phyloP scores from a whole-genome alignment of 1,284 basidiomycete species.

The Naganishia cerealis region DNA sequence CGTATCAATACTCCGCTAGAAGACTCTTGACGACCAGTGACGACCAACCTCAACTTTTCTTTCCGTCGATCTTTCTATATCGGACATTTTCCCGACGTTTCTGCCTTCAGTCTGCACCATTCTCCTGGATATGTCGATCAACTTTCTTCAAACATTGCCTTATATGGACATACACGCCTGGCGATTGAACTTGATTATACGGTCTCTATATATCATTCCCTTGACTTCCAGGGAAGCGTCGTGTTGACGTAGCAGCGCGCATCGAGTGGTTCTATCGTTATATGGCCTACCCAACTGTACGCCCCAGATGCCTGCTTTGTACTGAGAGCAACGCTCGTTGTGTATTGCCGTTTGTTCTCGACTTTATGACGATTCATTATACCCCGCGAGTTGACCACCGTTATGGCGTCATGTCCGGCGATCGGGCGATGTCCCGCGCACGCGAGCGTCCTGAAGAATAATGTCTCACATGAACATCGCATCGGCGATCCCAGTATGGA shows the following conservation, averaged over 20 bases:
- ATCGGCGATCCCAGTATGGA: neutral
- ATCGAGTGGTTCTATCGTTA: neutral
- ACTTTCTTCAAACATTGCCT: neutral
- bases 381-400: neutral
- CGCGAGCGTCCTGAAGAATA: neutral
- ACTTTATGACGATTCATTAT: constrained; percentile 3
- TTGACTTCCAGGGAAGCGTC: neutral
- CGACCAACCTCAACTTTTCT: constrained; percentile 4
- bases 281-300: neutral
- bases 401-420: neutral
- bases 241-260: neutral
- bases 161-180: neutral
- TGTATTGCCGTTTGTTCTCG: constrained; percentile 3
- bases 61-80: neutral
- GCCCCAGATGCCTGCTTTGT: neutral
- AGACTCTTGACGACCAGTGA: constrained; percentile 28
- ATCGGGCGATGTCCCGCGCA: constrained; percentile 2
- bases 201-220: neutral
- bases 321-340: neutral
- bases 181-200: neutral
- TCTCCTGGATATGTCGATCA: neutral
- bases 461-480: neutral
- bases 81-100: constrained; percentile 21
- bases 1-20: constrained; percentile 22
- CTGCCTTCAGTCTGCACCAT: neutral